A percentile compares a stretch with the other conserved stretches of the same genome.
Conservation (phyloP, 75 land plant species). For the Cryptomeria japonica region DNA sequence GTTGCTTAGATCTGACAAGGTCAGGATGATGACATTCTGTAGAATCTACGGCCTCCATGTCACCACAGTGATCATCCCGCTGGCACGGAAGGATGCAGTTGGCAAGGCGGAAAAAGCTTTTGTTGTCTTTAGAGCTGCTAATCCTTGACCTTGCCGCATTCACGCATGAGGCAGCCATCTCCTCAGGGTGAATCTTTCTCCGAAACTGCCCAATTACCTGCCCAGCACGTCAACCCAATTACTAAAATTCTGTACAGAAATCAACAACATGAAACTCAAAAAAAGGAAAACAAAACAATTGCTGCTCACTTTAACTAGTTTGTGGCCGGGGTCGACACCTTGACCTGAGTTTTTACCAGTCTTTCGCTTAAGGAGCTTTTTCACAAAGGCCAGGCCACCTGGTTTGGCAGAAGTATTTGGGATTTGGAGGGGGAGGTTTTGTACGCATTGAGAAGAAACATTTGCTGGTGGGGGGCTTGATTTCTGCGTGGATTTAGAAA, state of each 20-base stretch:
- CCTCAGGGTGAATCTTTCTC: neutral
- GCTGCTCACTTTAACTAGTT: neutral
- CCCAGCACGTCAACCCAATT: neutral
- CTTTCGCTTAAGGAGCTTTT: neutral
- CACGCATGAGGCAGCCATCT: neutral
- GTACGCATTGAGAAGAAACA: no score
- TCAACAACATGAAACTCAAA: no score
- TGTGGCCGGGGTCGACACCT: neutral
- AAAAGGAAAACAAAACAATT: neutral
- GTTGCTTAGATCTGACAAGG: neutral
- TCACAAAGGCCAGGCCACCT: neutral
- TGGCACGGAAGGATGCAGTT: neutral
- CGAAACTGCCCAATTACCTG: neutral
- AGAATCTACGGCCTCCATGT: no score
- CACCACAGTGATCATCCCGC: neutral
- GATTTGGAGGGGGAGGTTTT: neutral
- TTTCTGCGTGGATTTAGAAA: neutral
- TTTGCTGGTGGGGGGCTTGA: neutral
- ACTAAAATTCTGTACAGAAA: neutral
- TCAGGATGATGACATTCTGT: neutral
- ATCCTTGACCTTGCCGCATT: neutral
- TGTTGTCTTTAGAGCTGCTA: neutral
- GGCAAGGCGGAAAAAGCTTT: neutral
- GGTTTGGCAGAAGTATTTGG: neutral
- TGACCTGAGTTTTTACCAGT: neutral